phyloP scores from a whole-genome alignment of 441 rosid genomes.

The Breynia disticha region DNA sequence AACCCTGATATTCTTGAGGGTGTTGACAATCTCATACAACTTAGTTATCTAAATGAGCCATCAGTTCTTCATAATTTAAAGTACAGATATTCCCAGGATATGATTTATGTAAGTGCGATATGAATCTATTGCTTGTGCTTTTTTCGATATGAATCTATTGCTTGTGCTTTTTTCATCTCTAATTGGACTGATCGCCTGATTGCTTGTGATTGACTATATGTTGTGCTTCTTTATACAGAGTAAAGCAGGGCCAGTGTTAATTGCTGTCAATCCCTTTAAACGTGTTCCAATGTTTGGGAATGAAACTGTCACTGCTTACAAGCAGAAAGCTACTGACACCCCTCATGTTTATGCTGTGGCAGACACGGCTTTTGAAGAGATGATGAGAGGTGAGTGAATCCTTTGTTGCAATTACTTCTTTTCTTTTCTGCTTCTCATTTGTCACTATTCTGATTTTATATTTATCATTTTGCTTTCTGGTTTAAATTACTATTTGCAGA shows the following conservation, averaged over 20 bases:
- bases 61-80: conserved; percentile 80
- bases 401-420: conserved; percentile 4
- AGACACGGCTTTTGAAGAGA: conserved; percentile 69
- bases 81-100: conserved; percentile 59
- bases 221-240: conserved; percentile 39
- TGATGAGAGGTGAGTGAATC: conserved; percentile 74
- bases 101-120: conserved; percentile 68
- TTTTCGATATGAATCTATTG: no score
- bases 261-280: conserved; percentile 88
- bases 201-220: conserved; percentile 11
- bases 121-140: conserved; percentile 4
- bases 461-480: conserved; percentile 4
- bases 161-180: no score
- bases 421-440: conserved; percentile 20
- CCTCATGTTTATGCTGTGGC: conserved; percentile 89
- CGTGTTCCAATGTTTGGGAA: conserved; percentile 52
- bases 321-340: conserved; percentile 46
- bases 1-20: conserved; percentile 87
- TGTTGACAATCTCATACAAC: conserved; percentile 86
- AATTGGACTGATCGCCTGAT: conserved; percentile 7
- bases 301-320: conserved; percentile 46
- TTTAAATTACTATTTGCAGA: conserved; percentile 34
- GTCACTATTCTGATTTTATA: neutral
- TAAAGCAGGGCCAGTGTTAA: conserved; percentile 88
- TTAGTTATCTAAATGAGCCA: conserved; percentile 94